Evolutionary conservation across 257 asterid species (phyloP), one percentile per base, ranked within the genome.

Genomic region (Agastache rugosa): DNA sequence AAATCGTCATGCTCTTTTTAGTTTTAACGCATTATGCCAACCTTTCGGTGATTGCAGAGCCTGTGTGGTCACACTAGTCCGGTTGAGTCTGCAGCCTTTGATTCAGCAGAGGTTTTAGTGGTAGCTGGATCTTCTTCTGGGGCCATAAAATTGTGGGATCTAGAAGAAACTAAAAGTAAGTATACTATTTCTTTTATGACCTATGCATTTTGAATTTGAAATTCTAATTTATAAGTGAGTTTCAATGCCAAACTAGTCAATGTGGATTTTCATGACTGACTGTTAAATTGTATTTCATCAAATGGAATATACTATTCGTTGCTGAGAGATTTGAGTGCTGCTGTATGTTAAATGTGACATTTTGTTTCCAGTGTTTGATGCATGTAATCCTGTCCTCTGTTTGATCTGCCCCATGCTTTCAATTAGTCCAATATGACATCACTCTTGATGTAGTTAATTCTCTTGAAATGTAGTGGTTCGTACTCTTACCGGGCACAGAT

Each of bases 121-220:
- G 84, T 81, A 67, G 98, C 96, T 79, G 99, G 99, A 80, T 89
- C 99, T 70, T 93, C 99, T 62, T 91, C 97, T 68, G 99, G 99
- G 73, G 90, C 90, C 79, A 86, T 93, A 78, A 95, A 95, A 75
- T 77, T 95, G 85, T 95, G 99, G 99, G 99, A 95, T 82, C 79
- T 95, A 77, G 99, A 92, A 84, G 98, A 95, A 82, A 88, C 96
- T 63, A 95, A 92, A 82, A 88, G 99, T 95, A 78, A 80, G 96
- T 79, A 53, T 23, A 63, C 64, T 35, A 44, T 70, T 22, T 66
- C 64, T 69, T 47, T 54, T 48, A 67, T 63, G 61, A 22, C 51
- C 35, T 62, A 15, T 44, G 53, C 41, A 63, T 39, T 12, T 19
- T 4, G 15, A 44, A 76, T 23, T 51, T 74, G 69, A 61, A 71